phyloP scores from a whole-genome alignment of 208 protist species.

The Trypanosoma vivax region DNA sequence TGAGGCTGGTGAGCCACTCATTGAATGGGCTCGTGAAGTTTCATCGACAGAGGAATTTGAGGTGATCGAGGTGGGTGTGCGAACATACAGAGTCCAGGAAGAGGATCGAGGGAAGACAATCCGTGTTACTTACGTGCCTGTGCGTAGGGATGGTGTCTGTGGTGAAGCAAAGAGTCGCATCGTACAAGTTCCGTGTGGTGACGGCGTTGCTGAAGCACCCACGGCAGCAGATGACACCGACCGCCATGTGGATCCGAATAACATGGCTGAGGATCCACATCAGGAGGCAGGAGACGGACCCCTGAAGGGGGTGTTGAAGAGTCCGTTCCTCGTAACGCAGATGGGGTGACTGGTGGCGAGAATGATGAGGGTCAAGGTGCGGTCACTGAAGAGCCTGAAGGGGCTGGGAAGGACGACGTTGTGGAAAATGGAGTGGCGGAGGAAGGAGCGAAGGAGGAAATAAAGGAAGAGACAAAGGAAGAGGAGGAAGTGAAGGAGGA shows the following conservation, averaged over 20 bases:
- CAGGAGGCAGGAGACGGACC: no score
- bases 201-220: slow-evolving; percentile 3
- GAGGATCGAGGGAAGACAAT: slow-evolving; percentile 75
- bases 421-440: background rate
- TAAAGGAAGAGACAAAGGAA: background rate
- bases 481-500: slow-evolving; percentile 1
- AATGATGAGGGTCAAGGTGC: no score
- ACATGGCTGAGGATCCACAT: background rate
- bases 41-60: slow-evolving; percentile 52
- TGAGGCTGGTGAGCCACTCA: slow-evolving; percentile 50
- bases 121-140: slow-evolving; percentile 76
- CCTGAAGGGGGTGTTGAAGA: no score
- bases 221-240: background rate
- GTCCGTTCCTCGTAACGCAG: no score
- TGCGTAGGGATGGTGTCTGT: slow-evolving; percentile 62
- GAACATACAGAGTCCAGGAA: slow-evolving; percentile 48
- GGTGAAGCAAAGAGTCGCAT: slow-evolving; percentile 66
- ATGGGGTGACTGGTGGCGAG: no score
- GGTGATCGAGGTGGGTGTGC: slow-evolving; percentile 35
- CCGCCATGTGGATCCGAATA: slow-evolving; percentile 7
- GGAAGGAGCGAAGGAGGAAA: background rate
- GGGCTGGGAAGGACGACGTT: background rate
- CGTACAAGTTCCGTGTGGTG: slow-evolving; percentile 24
- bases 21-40: slow-evolving; percentile 67
- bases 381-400: background rate